Percentiles rank a stretch among this genome's conserved stretches.
phyloP scores from a whole-genome alignment of 2,329 filamentous ascomycete genomes.

The Chaetomiaceae sp. region DNA sequence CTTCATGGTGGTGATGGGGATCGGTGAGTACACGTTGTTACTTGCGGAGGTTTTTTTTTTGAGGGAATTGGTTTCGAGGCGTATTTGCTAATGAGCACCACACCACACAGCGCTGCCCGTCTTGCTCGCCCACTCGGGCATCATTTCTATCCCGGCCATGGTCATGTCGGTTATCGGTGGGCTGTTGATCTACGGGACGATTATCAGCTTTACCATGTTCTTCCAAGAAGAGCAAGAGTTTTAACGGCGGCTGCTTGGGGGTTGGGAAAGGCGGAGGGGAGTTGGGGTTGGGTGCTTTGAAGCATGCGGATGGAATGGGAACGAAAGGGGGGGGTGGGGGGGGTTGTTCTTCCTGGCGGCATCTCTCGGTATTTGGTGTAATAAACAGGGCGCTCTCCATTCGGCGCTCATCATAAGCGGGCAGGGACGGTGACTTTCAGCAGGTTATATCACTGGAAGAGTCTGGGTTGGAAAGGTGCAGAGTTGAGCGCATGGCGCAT shows the following conservation, averaged over 20 bases:
- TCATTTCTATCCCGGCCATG: conserved; percentile 83
- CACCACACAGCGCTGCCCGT: conserved; percentile 69
- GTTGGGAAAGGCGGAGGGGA: background rate
- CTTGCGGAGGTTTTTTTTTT: background rate
- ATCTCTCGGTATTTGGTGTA: conserved; percentile 11
- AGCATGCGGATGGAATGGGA: background rate
- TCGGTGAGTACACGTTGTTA: too few relatives aligned
- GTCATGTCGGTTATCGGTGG: conserved; percentile 92
- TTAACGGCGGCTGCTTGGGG: too few relatives aligned
- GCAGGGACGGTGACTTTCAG: background rate
- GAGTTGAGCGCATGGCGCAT: background rate
- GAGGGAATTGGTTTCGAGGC: too few relatives aligned
- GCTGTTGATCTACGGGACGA: conserved; percentile 92
- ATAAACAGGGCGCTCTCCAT: conserved; percentile 12
- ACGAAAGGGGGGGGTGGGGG: background rate
- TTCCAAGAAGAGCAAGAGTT: conserved; percentile 98
- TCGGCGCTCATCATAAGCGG: background rate
- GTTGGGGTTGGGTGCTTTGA: background rate
- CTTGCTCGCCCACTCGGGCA: conserved; percentile 78
- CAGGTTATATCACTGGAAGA: background rate
- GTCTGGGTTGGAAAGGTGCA: background rate
- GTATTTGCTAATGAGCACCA: background rate
- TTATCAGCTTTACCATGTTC: conserved; percentile 97
- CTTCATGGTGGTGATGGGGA: conserved; percentile 94
- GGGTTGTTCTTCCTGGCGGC: too few relatives aligned